Evolutionary conservation across 768 basidiomycete species (phyloP).

Genomic region (Amyloporia xantha): DNA sequence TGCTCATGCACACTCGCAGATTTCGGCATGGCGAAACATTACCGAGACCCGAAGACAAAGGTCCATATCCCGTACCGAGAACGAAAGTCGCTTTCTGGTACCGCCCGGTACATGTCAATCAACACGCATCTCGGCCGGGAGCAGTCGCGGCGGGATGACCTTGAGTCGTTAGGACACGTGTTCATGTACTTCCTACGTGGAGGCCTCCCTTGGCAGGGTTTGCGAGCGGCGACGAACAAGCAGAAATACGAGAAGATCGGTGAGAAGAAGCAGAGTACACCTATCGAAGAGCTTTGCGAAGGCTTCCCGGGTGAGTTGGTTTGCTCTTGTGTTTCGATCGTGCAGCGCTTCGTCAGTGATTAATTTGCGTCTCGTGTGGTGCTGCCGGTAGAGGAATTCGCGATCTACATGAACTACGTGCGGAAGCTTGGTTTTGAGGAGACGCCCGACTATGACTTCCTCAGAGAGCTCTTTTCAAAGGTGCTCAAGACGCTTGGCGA

Average conservation of each 20-base stretch:
- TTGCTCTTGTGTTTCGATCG: neutral
- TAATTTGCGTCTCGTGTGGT: neutral
- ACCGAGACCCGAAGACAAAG: conserved; percentile 96
- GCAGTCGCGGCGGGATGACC: conserved; percentile 89
- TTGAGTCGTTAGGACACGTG: conserved; percentile 96
- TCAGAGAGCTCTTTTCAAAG: conserved; percentile 90
- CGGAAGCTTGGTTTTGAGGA: conserved; percentile 98
- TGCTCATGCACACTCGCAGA: conserved; percentile 39
- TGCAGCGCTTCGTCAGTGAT: neutral
- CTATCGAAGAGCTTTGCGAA: conserved; percentile 89
- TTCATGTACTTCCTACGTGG: conserved; percentile 99
- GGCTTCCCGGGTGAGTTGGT: conserved; percentile 83
- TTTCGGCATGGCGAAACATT: conserved; percentile 99
- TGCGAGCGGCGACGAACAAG: conserved; percentile 97
- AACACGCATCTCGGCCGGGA: conserved; percentile 97
- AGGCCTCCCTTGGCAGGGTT: conserved; percentile 95
- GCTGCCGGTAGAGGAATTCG: conserved; percentile 75
- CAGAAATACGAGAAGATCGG: conserved; percentile 99
- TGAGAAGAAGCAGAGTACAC: conserved; percentile 95
- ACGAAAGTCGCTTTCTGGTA: conserved; percentile 92
- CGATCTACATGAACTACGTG: conserved; percentile 99
- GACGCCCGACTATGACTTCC: conserved; percentile 95
- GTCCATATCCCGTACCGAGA: conserved; percentile 99
- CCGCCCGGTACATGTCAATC: conserved; percentile 99
- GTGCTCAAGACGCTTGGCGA: conserved; percentile 85